Base-by-base conservation (phyloP, 352 stramenopile species). In the Phytophthora macrochlamydospora region DNA sequence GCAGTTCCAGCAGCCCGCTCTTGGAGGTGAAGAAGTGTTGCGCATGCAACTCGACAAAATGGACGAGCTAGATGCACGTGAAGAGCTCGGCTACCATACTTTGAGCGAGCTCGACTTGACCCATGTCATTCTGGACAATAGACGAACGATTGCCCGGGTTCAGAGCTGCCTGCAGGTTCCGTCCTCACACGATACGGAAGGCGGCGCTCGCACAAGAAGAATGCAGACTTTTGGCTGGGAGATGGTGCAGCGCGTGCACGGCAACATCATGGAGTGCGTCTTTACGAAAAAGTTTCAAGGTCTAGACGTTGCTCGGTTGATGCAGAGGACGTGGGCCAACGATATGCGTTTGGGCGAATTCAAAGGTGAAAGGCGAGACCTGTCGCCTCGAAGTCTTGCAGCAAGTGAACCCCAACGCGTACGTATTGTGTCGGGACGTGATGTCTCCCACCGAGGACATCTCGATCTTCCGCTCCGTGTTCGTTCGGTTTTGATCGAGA, bases 401-500 rank as follows among this genome's bases (percentile, higher is more conserved):
- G 31, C 58, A 69, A 37, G 58, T 74, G 32, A 69, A 71, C 9
- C 61, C 66, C 13, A 70, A 81, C 56, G 69, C 66, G 0, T 78
- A 76, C 43, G 68, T 82, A 9, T 24, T 81, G 0, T 63, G 66
- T 12, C 58, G 73, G 0, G 73, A 84, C 50, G 73, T 84, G 32
- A 57, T 65, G 46, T 74, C 65, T 13, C 72, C 71, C 1, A 72
- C 65, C 1, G 29, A 63, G 4, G 76, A 82, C 51, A 63, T 71
- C 44, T 37, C 32, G 4, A 65, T 42, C 0, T 84, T 82, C 32
- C 73, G 76, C 40, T 80, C 76, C 0, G 63, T 82, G 14, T 84
- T 68, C 46, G 44, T 84, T 9, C 73, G 73, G 0, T 84, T 78
- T 58, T 75, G 2, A 81, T 81, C 4, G 72, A 79, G 53, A 79